Base-by-base conservation (phyloP, 2,329 filamentous ascomycete genomes). In the Stachybotrys chlorohalonatus region DNA sequence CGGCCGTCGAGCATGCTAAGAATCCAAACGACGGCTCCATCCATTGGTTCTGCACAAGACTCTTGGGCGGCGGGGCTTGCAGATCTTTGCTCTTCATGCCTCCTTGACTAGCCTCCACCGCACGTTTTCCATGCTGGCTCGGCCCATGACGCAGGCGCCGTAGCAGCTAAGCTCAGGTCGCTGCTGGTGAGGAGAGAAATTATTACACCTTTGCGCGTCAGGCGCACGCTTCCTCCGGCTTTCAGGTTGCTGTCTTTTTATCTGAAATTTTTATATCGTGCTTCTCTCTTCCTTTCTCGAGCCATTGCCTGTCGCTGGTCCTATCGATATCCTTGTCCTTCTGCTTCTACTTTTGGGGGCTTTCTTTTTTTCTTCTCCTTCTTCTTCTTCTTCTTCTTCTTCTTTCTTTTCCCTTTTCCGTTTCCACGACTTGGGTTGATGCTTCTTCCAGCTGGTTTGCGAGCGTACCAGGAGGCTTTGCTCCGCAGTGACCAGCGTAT, bases 111-210 rank as follows among this genome's bases (percentile, higher is more conserved):
- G 24, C 52, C 15, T 51, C 56, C 55, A 47, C 53, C 53, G 55
- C 53, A 30, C 13, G 46, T 55, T 59, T 53, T 53, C 52, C 56
- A 24, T 24, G 24, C 24, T 24, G 24, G 24, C 24, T 52, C 6
- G 36, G 36, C 36, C 36, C 36, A 42, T 42, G 36, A 42, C 36
- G 36, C 36, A 42, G 13, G 24, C 24, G 24, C 24, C 36, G 36
- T 13, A 13, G 13, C 2, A 42, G 9, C 36, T 13, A 42, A 42
- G 36, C 36, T 13, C 36, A 5, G 53, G 9, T 42, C 36, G 36
- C 36, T 13, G 36, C 36, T 13, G 36, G 36, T 4, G 24, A 24
- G 24, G 24, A 24, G 24, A 24, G 36, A 42, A 42, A 42, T 9
- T 42, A 42, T 49, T 49, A 13, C 47, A n/a, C 11, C 47, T 16